Evolutionary conservation across 129 eudicot genomes (phyloP).

Genomic region (Escallonia herrerae): DNA sequence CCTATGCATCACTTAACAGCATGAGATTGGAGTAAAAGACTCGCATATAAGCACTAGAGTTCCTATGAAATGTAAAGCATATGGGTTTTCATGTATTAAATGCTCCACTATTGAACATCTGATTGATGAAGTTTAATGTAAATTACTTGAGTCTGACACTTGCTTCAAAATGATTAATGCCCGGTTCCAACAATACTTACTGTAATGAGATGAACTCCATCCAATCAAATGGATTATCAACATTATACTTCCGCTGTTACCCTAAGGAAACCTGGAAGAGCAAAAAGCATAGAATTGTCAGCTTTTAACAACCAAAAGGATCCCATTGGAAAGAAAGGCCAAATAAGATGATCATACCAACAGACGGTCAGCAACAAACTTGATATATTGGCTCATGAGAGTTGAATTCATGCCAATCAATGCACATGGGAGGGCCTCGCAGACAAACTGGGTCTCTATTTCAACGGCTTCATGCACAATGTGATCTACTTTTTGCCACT

Average conservation of each 20-base stretch:
- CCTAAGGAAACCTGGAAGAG: conserved; percentile 65
- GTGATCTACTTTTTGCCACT: conserved; percentile 38
- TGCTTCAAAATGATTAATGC: too few species aligned
- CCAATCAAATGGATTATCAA: conserved; percentile 84
- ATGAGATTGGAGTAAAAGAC: too few species aligned
- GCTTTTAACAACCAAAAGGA: background rate
- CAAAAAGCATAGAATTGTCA: background rate
- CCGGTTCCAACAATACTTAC: conserved; percentile 37
- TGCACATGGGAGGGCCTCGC: conserved; percentile 80
- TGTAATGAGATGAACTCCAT: conserved; percentile 83
- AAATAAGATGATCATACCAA: conserved; percentile 36
- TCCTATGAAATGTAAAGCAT: too few species aligned
- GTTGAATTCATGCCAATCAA: conserved; percentile 77
- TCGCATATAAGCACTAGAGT: too few species aligned
- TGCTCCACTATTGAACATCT: too few species aligned
- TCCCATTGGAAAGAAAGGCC: background rate
- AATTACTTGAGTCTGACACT: too few species aligned
- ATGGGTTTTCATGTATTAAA: too few species aligned
- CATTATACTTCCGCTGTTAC: conserved; percentile 46
- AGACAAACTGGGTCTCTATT: conserved; percentile 72
- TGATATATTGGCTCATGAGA: conserved; percentile 78
- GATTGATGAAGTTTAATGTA: too few species aligned
- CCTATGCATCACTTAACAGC: too few species aligned
- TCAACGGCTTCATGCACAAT: conserved; percentile 78
- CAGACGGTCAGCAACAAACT: conserved; percentile 75